These are phyloP conservation scores for Trichoderma asperelloides DNA, from an alignment of 495 filamentous ascomycete genomes.

Conservation along the genomic window DNA sequence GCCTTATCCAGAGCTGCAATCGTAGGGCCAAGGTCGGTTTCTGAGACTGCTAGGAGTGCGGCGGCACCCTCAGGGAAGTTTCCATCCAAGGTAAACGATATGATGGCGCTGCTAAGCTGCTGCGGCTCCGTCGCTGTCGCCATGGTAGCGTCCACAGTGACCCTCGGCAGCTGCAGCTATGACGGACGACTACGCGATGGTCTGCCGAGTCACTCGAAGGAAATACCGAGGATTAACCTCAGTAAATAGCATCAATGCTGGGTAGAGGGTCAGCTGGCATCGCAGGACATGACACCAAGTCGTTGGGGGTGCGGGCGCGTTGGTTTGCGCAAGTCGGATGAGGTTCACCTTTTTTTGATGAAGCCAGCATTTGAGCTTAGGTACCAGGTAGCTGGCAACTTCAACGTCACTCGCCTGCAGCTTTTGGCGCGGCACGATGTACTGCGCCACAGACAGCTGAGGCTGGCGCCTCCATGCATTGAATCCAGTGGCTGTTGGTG, in stretches of 20 bases:
- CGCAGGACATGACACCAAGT: background rate
- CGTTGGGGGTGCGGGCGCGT: background rate
- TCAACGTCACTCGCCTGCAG: background rate
- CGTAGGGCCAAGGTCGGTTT: slow-evolving; percentile 48
- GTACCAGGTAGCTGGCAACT: background rate
- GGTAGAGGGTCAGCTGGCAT: background rate
- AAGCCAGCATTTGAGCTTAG: background rate
- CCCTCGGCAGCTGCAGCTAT: background rate
- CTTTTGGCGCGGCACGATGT: too few species aligned
- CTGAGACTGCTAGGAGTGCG: slow-evolving; percentile 49
- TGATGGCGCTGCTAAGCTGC: slow-evolving; percentile 52
- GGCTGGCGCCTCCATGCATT: background rate
- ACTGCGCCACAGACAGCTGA: background rate
- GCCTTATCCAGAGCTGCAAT: slow-evolving; percentile 56
- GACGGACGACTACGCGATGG: background rate
- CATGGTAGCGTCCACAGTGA: slow-evolving; percentile 13
- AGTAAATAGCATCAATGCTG: background rate
- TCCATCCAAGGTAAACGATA: slow-evolving; percentile 63
- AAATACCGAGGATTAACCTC: background rate
- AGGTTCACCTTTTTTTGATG: background rate
- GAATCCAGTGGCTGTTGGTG: background rate
- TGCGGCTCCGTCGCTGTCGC: slow-evolving; percentile 18
- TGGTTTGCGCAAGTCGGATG: background rate
- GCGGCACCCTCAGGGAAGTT: slow-evolving; percentile 65
- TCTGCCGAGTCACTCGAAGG: background rate